Evolutionary conservation across 805 yeast species (phyloP).

Genomic region (Wickerhamiella siamensis): DNA sequence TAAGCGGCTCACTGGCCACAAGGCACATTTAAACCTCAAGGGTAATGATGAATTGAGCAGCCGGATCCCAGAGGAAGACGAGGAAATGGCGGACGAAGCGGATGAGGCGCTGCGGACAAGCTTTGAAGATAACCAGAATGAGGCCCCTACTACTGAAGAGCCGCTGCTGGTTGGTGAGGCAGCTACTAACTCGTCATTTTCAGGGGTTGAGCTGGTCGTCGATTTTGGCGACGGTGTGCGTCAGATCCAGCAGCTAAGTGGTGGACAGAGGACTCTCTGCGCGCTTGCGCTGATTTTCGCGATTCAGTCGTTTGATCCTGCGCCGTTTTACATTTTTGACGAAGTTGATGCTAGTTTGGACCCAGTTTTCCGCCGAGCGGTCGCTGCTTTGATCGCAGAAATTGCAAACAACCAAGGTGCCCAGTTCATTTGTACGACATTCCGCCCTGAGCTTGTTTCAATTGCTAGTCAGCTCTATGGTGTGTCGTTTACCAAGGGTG

Average conservation of each 20-base stretch:
- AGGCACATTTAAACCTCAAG: constrained; percentile 59
- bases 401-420: constrained; percentile 32
- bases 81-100: constrained; percentile 2
- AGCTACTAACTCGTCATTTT: constrained; percentile 31
- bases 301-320: constrained; percentile 89
- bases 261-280: constrained; percentile 95
- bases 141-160: constrained; percentile 9
- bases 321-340: constrained; percentile 90
- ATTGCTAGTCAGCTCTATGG: constrained; percentile 82
- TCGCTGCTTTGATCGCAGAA: constrained; percentile 57
- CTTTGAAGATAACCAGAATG: too few relatives aligned
- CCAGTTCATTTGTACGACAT: constrained; percentile 93
- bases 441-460: constrained; percentile 81
- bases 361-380: constrained; percentile 77
- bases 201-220: constrained; percentile 75
- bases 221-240: constrained; percentile 84
- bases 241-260: constrained; percentile 79
- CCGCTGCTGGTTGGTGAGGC: constrained; percentile 28
- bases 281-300: constrained; percentile 90
- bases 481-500: constrained; percentile 68
- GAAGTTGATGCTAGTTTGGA: constrained; percentile 95
- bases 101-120: too few relatives aligned
- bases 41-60: too few relatives aligned
- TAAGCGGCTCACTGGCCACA: constrained; percentile 68
- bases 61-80: constrained; percentile 19